Evolutionary conservation across 306 rosid genomes (phyloP), one percentile per base, ranked within the genome.

Genomic region (Prunus armeniaca): DNA sequence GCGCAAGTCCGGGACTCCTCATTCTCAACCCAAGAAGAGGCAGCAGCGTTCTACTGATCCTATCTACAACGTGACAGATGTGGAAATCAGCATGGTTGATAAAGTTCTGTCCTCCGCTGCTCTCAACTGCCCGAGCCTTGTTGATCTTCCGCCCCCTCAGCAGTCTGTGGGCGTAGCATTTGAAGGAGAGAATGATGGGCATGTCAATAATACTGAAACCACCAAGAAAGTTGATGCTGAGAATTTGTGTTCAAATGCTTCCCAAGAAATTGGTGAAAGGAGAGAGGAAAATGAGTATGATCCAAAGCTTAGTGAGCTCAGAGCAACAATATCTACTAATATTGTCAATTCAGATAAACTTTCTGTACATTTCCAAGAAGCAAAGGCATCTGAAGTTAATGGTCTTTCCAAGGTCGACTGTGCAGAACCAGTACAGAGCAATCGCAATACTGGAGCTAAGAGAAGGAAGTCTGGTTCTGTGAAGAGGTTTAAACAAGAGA

Each of bases 381-480:
- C 71, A 63, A 76, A 77, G 57, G 56, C 78, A 69, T 74, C 64
- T 4, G 85, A 74, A 41, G 81, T 77, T 75, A 82, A 79, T 20
- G 84, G 82, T 69, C 83, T 71, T 28, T 41, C 90, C 62, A 88
- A 74, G 75, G 77, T 70, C 60, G 80, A 81, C 70, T 57, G 62
- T 25, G 32, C 9, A 7, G 96, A 86, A 41, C 71, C 81, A 12
- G 82, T 71, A 79, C 81, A 83, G 55, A 82, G 64, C 67, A 78
- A 81, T 51, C 89, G 90, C 50, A 82, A 84, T 70, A 88, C 77
- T 55, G 98, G 98, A 74, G 93, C 98, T 43, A 94, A 86, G 86
- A 86, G 91, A 81, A 88, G 97, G 85, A 94, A 94, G 81, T 86
- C 96, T 28, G 89, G 89, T 75, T 87, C 94, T 51, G 98, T 91